Evolutionary conservation across 78 protist genomes (phyloP).

Genomic region (Emiliania huxleyi): DNA sequence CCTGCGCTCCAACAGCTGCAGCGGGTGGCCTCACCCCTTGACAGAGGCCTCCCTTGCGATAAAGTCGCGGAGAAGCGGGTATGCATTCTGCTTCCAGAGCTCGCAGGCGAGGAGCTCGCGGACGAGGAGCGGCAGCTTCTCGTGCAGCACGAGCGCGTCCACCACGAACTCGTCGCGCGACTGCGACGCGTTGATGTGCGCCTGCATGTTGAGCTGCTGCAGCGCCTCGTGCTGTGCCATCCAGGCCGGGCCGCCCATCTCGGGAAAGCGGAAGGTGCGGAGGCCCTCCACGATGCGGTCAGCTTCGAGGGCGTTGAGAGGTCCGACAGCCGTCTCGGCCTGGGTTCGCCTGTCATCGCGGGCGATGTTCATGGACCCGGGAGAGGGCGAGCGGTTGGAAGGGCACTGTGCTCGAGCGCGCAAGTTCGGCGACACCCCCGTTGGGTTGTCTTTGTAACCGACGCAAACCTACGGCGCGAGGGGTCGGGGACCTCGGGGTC

Average conservation of each 20-base stretch:
- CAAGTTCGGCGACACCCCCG: no score
- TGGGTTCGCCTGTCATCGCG: background rate
- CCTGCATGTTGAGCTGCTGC: slow-evolving; percentile 21
- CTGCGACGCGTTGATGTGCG: background rate
- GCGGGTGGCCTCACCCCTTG: no score
- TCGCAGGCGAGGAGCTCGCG: background rate
- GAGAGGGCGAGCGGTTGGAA: no score
- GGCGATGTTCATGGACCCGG: background rate
- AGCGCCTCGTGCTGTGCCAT: background rate
- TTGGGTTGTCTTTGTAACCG: no score
- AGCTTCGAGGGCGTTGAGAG: slow-evolving; percentile 32
- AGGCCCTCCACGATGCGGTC: background rate
- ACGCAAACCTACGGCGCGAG: no score
- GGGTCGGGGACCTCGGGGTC: no score
- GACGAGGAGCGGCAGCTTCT: slow-evolving; percentile 9
- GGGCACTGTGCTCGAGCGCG: no score
- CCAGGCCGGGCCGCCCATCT: background rate
- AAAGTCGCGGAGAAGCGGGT: background rate
- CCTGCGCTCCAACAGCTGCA: no score
- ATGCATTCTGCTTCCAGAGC: background rate
- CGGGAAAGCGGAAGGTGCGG: background rate
- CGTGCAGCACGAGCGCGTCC: slow-evolving; percentile 12
- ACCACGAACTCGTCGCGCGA: slow-evolving; percentile 16
- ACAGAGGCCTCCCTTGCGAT: background rate
- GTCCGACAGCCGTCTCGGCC: background rate